Conservation (phyloP, 345 rosid genomes). For the Eucalyptus curtisii region DNA sequence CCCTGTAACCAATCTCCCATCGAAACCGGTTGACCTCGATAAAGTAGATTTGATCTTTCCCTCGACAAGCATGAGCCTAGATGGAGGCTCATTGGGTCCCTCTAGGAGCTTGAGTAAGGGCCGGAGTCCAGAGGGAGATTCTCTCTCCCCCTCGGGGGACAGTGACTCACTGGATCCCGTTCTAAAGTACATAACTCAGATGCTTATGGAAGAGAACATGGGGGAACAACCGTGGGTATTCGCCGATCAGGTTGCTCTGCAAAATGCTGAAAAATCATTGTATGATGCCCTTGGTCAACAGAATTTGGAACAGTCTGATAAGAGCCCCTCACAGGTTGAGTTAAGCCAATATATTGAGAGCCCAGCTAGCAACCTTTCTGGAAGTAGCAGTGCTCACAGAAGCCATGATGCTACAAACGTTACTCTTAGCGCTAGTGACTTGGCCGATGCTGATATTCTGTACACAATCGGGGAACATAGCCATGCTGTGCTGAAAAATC, state of each 20-base stretch:
- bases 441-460: not conserved
- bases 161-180: slow-evolving; percentile 32
- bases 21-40: not conserved
- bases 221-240: slow-evolving; percentile 35
- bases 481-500: not conserved
- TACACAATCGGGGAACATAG: not conserved
- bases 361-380: not conserved
- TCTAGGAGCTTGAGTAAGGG: not conserved
- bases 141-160: slow-evolving; percentile 25
- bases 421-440: not conserved
- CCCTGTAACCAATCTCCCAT: not conserved
- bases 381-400: slow-evolving; percentile 7
- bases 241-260: slow-evolving; percentile 46
- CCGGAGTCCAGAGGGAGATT: not conserved
- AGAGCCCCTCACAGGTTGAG: not conserved
- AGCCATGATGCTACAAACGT: not conserved
- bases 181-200: slow-evolving; percentile 43
- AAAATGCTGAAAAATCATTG: slow-evolving; percentile 55
- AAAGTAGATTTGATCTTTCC: not conserved
- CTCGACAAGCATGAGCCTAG: not conserved
- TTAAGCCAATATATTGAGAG: slow-evolving; percentile 2
- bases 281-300: slow-evolving; percentile 44
- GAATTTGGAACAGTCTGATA: not conserved
- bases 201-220: slow-evolving; percentile 70
- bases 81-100: not conserved